A percentile compares a stretch with the other conserved stretches of the same genome.
Evolutionary conservation across 2,329 filamentous ascomycete genomes (phyloP).

Genomic region (Cercospora sojina): DNA sequence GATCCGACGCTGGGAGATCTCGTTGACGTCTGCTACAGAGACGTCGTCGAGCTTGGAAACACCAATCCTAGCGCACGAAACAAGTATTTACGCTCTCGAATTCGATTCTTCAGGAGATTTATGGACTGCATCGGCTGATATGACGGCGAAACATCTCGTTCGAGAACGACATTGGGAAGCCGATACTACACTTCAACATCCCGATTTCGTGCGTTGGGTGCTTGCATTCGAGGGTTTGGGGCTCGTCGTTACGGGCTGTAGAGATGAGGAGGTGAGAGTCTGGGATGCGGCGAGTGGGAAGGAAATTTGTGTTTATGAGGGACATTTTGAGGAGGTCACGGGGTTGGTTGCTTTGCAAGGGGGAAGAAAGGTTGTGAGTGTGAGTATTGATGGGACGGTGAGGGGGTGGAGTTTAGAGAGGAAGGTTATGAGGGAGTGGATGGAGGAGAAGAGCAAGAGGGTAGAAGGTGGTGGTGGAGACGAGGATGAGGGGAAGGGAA

Average conservation of each 20-base stretch:
- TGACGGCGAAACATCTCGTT: slow-evolving; percentile 76
- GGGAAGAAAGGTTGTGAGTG: slow-evolving; percentile 64
- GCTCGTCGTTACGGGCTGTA: slow-evolving; percentile 82
- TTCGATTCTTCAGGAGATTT: slow-evolving; percentile 69
- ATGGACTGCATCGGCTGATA: slow-evolving; percentile 93
- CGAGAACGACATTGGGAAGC: slow-evolving; percentile 66
- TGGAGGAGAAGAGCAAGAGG: slow-evolving; percentile 42
- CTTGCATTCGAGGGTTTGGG: slow-evolving; percentile 63
- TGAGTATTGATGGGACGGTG: slow-evolving; percentile 86
- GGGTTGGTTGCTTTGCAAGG: slow-evolving; percentile 61
- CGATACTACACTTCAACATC: slow-evolving; percentile 74
- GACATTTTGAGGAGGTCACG: slow-evolving; percentile 93
- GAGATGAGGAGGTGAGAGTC: slow-evolving; percentile 87
- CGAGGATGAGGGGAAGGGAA: slow-evolving; percentile 43
- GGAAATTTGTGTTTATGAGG: slow-evolving; percentile 49
- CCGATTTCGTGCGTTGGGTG: slow-evolving; percentile 86
- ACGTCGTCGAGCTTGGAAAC: slow-evolving; percentile 48
- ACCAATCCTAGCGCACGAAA: slow-evolving; percentile 78
- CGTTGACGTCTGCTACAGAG: slow-evolving; percentile 55
- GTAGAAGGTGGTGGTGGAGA: slow-evolving; percentile 50
- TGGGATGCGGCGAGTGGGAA: slow-evolving; percentile 62
- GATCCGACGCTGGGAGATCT: slow-evolving; percentile 74
- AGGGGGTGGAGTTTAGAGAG: slow-evolving; percentile 76
- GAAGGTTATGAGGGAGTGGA: slow-evolving; percentile 57
- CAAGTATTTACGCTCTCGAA: slow-evolving; percentile 77